These are phyloP conservation scores for Hydnomerulius pinastri DNA, from an alignment of 768 basidiomycete genomes.

Conservation along the genomic window DNA sequence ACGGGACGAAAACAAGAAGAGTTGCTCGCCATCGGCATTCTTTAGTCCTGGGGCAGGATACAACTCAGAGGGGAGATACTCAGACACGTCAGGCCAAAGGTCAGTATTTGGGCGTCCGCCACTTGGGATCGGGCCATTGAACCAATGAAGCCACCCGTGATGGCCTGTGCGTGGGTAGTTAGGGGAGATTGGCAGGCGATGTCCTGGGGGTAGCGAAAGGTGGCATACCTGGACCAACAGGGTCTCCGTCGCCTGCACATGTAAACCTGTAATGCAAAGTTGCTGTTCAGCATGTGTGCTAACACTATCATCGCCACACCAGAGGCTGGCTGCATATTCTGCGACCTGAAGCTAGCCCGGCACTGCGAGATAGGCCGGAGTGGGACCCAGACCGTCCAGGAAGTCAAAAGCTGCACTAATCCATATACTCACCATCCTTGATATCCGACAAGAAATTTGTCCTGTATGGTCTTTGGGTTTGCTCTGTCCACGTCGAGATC, in stretches of 20 bases:
- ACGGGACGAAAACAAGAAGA: constrained; percentile 76
- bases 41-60: constrained; percentile 69
- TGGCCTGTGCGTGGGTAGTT: constrained; percentile 45
- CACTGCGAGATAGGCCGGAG: not conserved
- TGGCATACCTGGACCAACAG: constrained; percentile 56
- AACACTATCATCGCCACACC: not conserved
- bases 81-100: constrained; percentile 78
- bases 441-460: constrained; percentile 85
- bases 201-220: not conserved
- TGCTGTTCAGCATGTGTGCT: not conserved
- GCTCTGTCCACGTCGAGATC: constrained; percentile 39
- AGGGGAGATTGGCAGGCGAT: not conserved
- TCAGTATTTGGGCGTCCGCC: constrained; percentile 77
- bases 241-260: constrained; percentile 67
- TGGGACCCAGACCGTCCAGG: not conserved
- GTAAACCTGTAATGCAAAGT: constrained; percentile 56
- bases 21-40: constrained; percentile 55
- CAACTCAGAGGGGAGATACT: constrained; percentile 70
- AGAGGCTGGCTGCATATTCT: not conserved
- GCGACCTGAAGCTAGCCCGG: not conserved
- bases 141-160: constrained; percentile 90
- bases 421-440: constrained; percentile 77
- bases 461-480: constrained; percentile 74
- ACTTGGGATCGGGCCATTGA: constrained; percentile 62
- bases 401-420: not conserved